phyloP scores from a whole-genome alignment of 2,329 filamentous ascomycete genomes.

The Pseudopyrenochaeta lycopersici region DNA sequence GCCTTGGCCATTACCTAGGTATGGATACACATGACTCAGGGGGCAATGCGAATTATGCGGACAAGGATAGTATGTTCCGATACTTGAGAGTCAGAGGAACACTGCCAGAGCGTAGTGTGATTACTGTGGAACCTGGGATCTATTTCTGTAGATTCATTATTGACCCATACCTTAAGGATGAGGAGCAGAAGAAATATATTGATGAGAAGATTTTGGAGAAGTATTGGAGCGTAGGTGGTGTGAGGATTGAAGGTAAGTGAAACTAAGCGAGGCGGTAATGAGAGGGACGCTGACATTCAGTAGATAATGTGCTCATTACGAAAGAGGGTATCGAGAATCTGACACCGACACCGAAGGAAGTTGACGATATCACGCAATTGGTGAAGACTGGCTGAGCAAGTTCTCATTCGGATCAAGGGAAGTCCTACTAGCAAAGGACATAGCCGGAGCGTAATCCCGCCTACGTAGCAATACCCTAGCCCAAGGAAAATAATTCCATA shows the following conservation, averaged over 20 bases:
- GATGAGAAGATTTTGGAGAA: constrained; percentile 70
- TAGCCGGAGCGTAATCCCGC: too few relatives aligned
- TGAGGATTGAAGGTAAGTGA: constrained; percentile 76
- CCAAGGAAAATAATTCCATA: too few relatives aligned
- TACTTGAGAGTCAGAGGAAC: constrained; percentile 83
- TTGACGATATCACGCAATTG: constrained; percentile 71
- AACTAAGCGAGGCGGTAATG: not conserved
- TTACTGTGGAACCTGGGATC: constrained; percentile 93
- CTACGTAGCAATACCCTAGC: too few relatives aligned
- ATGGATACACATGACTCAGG: constrained; percentile 63
- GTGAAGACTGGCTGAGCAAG: constrained; percentile 49
- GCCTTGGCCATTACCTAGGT: constrained; percentile 60
- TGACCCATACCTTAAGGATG: constrained; percentile 71
- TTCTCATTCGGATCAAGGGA: not conserved
- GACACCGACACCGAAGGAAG: constrained; percentile 78
- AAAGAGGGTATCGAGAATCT: constrained; percentile 82
- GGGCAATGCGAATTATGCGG: constrained; percentile 62
- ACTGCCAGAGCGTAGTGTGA: constrained; percentile 80
- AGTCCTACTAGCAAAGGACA: too few relatives aligned
- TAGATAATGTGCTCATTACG: constrained; percentile 83
- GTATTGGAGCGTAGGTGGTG: constrained; percentile 84
- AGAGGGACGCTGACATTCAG: constrained; percentile 8
- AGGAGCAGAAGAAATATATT: constrained; percentile 70
- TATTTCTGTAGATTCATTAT: constrained; percentile 81
- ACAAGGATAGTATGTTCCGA: constrained; percentile 83